Evolutionary conservation across 139 green algal species (phyloP), one percentile per base, ranked within the genome.

Genomic region (Chlamydomonas eustigma): DNA sequence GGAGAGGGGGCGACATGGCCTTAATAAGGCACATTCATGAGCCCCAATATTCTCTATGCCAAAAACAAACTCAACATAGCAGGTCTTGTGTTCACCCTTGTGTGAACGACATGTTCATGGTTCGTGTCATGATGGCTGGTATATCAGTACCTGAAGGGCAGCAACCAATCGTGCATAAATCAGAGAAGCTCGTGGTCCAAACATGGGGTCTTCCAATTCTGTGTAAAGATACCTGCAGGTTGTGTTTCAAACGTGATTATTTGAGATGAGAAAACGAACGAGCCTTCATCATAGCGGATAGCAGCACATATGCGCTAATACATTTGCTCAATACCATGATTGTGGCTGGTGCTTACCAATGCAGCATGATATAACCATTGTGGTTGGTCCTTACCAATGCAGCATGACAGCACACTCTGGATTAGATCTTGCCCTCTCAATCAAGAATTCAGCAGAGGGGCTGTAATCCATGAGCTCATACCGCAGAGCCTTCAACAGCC

Each of bases 171-270:
- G 22, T 8, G 63, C 37, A 31, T 79, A 51, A 30, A 79, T 74
- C 39, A 39, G 4, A 2, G 77, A 78, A 0, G 86, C 91, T 0
- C 88, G 84, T 25, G 73, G 44, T 2, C 86, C 90, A 84, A 95
- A 97, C 22, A 37, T 63, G 0, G 80, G 75, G 76, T 97, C 92
- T 37, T 95, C 88, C 76, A 87, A 86, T 87, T 97, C 33, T 0
- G 90, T 90, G 73, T 90, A 92, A 39, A 98, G 84, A 76, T 97
- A 97, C 93, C 90, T 94, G n/a, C n/a, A n/a, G n/a, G n/a, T n/a
- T n/a, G n/a, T n/a, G n/a, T n/a, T n/a, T n/a, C n/a, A n/a, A n/a
- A n/a, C n/a, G n/a, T n/a, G n/a, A n/a, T n/a, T n/a, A n/a, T n/a
- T n/a, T n/a, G n/a, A n/a, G n/a, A n/a, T n/a, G n/a, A n/a, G n/a